Conservation (phyloP, 768 basidiomycete genomes). For the Pleurotus tuoliensis region DNA sequence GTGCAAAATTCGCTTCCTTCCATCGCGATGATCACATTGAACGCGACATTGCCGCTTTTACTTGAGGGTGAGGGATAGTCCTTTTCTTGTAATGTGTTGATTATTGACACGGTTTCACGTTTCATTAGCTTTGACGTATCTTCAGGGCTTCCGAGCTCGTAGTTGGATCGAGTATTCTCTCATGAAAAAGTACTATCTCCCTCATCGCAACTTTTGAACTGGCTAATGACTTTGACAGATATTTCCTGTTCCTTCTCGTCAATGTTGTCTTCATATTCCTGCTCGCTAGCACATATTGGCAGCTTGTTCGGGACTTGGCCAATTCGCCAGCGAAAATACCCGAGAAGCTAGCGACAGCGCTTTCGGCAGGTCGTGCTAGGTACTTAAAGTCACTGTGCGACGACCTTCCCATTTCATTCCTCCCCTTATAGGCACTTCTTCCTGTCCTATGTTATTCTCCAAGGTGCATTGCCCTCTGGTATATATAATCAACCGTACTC, state of each 20-base stretch:
- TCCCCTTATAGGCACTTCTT: conserved; percentile 62
- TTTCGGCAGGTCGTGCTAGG: conserved; percentile 77
- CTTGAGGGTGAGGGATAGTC: conserved; percentile 61
- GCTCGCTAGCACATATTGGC: conserved; percentile 87
- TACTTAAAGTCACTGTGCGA: conserved; percentile 21
- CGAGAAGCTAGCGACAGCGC: conserved; percentile 82
- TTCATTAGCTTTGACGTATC: conserved; percentile 61
- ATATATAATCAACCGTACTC: background rate
- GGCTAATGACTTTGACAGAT: conserved; percentile 46
- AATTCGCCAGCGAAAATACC: conserved; percentile 93
- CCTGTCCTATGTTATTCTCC: conserved; percentile 79
- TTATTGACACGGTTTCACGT: conserved; percentile 9
- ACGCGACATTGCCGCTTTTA: conserved; percentile 83
- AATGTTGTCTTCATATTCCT: conserved; percentile 96
- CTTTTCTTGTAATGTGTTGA: conserved; percentile 4
- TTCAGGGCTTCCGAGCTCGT: conserved; percentile 86
- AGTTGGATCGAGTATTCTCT: conserved; percentile 94
- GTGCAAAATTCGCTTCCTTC: conserved; percentile 95
- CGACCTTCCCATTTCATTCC: conserved; percentile 4
- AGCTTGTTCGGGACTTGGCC: conserved; percentile 86
- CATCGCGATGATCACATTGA: conserved; percentile 85
- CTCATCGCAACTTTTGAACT: background rate
- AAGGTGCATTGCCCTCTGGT: conserved; percentile 42
- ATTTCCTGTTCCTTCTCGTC: conserved; percentile 87
- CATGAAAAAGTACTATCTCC: conserved; percentile 71